Base-by-base conservation (phyloP, 2,329 filamentous ascomycete species). In the Pyrenophora graminea region DNA sequence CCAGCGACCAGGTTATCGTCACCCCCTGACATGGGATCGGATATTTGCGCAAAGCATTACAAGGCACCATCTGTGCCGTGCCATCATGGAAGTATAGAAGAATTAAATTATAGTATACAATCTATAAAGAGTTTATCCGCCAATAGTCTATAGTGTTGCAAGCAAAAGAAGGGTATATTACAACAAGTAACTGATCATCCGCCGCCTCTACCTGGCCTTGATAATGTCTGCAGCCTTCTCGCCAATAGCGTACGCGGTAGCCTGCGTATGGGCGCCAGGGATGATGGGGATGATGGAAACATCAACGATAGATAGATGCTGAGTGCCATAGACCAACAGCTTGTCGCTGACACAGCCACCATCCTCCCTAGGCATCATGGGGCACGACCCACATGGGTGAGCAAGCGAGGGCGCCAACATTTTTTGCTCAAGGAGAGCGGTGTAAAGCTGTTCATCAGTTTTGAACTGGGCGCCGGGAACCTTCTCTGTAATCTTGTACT, bases 191-290 rank as follows among this genome's bases (percentile, higher is more conserved):
- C 23, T 25, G 6, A 25, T 25, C 3, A 25, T 25, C 23, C n/a
- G 18, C 19, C 7, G 6, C 10, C 21, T 44, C 39, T 55, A 40
- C 46, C 63, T 66, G 3, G 43, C 43, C 56, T 68, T 69, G 49
- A 71, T 67, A 2, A 70, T 54, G 57, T 66, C 69, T 10, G 68
- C 67, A 39, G 68, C 69, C 60, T 69, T 72, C 62, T 71, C 69
- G 12, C 60, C 67, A 42, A 72, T 57, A 18, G 59, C 68, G 46
- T 72, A 72, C 45, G 66, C 61, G 18, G 65, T 68, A 19, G 67
- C 63, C 48, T 69, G 66, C n/a, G 67, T 50, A 58, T 66, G 63
- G 44, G 56, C 59, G 9, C 59, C 61, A 9, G 67, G 66, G 27
- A 69, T 67, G 27, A 70, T 59, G 0, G 68, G 68, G 15, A 71